Evolutionary conservation across 1,284 basidiomycete species (phyloP), one percentile per base, ranked within the genome.

Genomic region (Omphalotus olearius): DNA sequence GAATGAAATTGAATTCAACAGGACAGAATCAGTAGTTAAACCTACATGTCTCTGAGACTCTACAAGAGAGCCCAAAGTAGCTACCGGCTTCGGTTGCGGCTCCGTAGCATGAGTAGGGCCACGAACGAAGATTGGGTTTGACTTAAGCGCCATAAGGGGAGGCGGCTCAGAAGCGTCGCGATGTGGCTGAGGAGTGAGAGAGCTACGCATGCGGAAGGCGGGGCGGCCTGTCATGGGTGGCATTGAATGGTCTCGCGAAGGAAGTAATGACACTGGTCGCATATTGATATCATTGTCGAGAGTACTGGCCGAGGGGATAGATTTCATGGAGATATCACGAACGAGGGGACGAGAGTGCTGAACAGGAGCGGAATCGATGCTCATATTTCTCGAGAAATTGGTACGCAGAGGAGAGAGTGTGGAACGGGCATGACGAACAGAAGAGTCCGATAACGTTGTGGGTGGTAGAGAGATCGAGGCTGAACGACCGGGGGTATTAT

Each of bases 111-210:
- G 67, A 17, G 55, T 64, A 1, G 86, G 85, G 0, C 76, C 73
- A 57, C 76, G 83, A n/a, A 89, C 76, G 61, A 89, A 89, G 49
- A 77, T 71, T 14, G 86, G 86, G 58, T 83, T 82, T 16, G 78
- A 73, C 56, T 73, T 71, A 25, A 89, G 73, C 47, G 76, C 56
- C 40, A 74, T 72, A 25, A 88, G 62, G 5, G 83, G 75, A 23
- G 86, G 86, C n/a, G 86, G 87, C 57, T 86, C 85, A 14, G 83
- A 83, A 35, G 66, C 64, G 56, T 85, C 83, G 56, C 84, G 80
- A 9, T 64, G 66, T 30, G 66, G 60, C 25, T 72, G 73, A 5
- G 87, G 87, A 3, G 85, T 87, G 56, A 85, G 67, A 11, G 84
- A 83, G 23, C 76, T 74, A 56, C 84, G 81, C 70, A 85, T 71